These are phyloP conservation scores for Lentinus tigrinus DNA, from an alignment of 768 basidiomycete genomes.

Conservation along the genomic window DNA sequence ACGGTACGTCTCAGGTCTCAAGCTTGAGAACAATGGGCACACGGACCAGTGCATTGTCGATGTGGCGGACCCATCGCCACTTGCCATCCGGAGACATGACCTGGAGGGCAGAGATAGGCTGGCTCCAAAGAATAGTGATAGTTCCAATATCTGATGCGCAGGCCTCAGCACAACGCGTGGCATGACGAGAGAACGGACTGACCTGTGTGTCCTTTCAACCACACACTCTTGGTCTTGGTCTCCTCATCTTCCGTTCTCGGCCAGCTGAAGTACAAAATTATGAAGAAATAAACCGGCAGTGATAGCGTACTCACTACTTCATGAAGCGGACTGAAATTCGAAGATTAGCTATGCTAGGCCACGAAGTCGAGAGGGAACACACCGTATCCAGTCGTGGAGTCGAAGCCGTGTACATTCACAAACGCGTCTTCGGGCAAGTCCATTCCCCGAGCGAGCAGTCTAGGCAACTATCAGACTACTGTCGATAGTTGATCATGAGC, in stretches of 20 bases:
- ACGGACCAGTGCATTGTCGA: slow-evolving; percentile 32
- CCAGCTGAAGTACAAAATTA: slow-evolving; percentile 19
- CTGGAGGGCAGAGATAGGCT: slow-evolving; percentile 35
- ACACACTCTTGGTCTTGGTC: slow-evolving; percentile 29
- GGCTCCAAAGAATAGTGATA: slow-evolving; percentile 37
- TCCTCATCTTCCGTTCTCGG: slow-evolving; percentile 34
- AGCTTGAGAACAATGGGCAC: not conserved
- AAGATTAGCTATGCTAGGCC: not conserved
- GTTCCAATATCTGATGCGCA: slow-evolving; percentile 13
- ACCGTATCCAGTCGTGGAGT: slow-evolving; percentile 38
- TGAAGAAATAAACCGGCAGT: not conserved
- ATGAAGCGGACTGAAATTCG: slow-evolving; percentile 15
- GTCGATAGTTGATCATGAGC: not conserved
- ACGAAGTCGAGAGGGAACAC: not conserved
- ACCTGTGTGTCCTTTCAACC: slow-evolving; percentile 40
- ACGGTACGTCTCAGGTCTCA: no score
- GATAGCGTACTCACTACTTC: slow-evolving; percentile 18
- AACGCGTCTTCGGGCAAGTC: slow-evolving; percentile 47
- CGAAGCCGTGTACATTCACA: slow-evolving; percentile 38
- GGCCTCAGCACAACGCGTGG: not conserved
- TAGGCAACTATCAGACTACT: slow-evolving; percentile 1
- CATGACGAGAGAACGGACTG: not conserved
- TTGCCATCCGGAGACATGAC: slow-evolving; percentile 32
- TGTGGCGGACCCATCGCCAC: slow-evolving; percentile 35
- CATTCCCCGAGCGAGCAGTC: slow-evolving; percentile 43